phyloP scores from a whole-genome alignment of 257 asterid species.

The Primulina eburnea region DNA sequence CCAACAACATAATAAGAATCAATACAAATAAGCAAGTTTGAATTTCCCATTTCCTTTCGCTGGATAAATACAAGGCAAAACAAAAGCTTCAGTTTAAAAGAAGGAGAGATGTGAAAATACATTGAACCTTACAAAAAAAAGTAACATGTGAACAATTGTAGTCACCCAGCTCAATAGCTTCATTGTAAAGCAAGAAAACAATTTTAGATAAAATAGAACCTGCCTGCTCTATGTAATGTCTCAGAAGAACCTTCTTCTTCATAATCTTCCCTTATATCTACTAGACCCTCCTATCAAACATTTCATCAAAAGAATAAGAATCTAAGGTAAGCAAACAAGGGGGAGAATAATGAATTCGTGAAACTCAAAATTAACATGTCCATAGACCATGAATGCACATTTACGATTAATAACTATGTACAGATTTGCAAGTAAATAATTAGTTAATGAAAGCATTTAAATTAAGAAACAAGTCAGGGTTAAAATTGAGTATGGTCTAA shows the following conservation, averaged over 20 bases:
- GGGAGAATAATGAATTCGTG: background rate
- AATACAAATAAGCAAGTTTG: too few relatives aligned
- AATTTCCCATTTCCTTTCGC: too few relatives aligned
- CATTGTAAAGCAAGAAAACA: background rate
- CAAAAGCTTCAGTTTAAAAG: too few relatives aligned
- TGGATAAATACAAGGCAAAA: too few relatives aligned
- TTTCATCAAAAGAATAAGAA: conserved; percentile 11
- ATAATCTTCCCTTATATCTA: conserved; percentile 90
- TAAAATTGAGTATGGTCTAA: background rate
- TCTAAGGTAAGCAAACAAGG: conserved; percentile 2
- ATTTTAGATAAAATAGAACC: conserved; percentile 25
- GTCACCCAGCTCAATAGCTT: too few relatives aligned
- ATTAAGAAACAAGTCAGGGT: background rate
- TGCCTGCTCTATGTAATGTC: conserved; percentile 41
- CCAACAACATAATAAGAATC: too few relatives aligned
- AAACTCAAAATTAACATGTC: background rate
- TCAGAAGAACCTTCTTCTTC: conserved; percentile 45
- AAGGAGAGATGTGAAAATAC: too few relatives aligned
- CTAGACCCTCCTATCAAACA: conserved; percentile 70
- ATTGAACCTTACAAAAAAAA: too few relatives aligned
- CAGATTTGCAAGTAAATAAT: background rate
- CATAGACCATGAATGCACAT: background rate
- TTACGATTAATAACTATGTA: background rate
- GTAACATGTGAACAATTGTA: too few relatives aligned
- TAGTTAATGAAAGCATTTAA: background rate